Base-by-base conservation (phyloP, 495 filamentous ascomycete genomes). In the Penicillium ochrochloron region DNA sequence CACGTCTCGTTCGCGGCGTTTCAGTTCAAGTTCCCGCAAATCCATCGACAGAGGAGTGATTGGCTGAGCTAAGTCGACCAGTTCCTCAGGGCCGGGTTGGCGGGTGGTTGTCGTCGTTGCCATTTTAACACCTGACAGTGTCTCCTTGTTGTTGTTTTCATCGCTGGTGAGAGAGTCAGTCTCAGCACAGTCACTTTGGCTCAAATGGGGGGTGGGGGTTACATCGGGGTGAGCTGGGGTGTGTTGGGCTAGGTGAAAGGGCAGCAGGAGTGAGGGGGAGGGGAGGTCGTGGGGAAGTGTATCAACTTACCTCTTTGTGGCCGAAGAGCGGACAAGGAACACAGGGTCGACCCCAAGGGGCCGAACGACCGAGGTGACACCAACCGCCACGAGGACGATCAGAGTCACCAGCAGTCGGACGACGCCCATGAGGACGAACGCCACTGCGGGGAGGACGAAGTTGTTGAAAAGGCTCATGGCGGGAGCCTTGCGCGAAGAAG, bases 301-400 rank as follows among this genome's bases (percentile, higher is more conserved):
- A 57, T 57, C n/a, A 57, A 57, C 54, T 57, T 57, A 57, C 54
- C 35, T 57, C 39, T 42, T 35, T 19, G 17, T 21, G 12, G 11
- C 8, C 3, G 33, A 21, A 58, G 39, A 58, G 56, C 35, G 56
- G 37, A 27, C 56, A 3, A 42, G 11, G 54, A 7, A 25, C 21
- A 34, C 31, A 41, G 21, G 8, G 33, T 5, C 54, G 54, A 37
- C 19, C 31, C 21, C 4, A 21, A 41, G 15, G 37, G 37, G 37
- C 1, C 14, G 15, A 41, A 41, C 37, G 29, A 53, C 50, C 9
- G 42, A 19, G 48, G 11, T 15, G 6, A 23, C 52, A 1, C 19
- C 52, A 31, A 55, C 8, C 48, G 14, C 25, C 11, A 29, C 0
- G 23, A 31, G 27, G 12, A 17, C 3, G 48, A 23, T 33, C 50